These are phyloP conservation scores for Monosporascus sp. DNA, from an alignment of 2,329 filamentous ascomycete species.

Conservation along the genomic window DNA sequence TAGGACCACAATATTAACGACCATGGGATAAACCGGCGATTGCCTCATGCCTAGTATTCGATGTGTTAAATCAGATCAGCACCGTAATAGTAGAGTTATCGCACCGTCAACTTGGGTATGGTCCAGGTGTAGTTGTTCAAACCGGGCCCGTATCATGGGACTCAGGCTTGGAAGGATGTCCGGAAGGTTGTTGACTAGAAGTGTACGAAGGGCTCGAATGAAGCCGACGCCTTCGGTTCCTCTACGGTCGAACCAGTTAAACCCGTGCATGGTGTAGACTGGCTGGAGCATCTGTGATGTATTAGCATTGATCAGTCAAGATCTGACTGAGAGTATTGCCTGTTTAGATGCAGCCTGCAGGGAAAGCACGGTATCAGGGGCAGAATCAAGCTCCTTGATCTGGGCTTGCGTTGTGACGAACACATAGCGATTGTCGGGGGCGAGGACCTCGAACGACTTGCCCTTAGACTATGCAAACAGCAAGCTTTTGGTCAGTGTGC, in stretches of 20 bases:
- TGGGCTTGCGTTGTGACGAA: constrained; percentile 5
- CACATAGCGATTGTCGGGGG: constrained; percentile 5
- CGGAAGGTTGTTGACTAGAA: constrained; percentile 17
- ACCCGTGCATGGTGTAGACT: constrained; percentile 20
- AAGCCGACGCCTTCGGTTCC: constrained; percentile 24
- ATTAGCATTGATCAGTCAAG: not conserved
- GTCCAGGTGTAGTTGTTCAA: not conserved
- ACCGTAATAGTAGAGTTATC: no score
- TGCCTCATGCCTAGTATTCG: not conserved
- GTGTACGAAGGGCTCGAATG: constrained; percentile 12
- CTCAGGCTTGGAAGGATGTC: constrained; percentile 4
- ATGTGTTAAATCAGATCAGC: not conserved
- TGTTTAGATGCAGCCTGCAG: constrained; percentile 14
- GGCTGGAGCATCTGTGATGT: constrained; percentile 15
- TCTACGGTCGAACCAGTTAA: constrained; percentile 25
- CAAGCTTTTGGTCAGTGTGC: no score
- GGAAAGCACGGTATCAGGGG: constrained; percentile 10
- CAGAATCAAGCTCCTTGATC: constrained; percentile 13
- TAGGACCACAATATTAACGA: constrained; percentile 3
- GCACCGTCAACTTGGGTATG: no score
- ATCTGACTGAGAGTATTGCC: constrained; percentile 3
- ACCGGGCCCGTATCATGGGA: not conserved
- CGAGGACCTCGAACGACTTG: not conserved
- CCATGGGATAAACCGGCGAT: constrained; percentile 3
- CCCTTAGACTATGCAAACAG: not conserved